A percentile compares a stretch with the other conserved stretches of the same genome.
phyloP scores from a whole-genome alignment of 805 yeast species.

The Nakazawaea wickerhamii region DNA sequence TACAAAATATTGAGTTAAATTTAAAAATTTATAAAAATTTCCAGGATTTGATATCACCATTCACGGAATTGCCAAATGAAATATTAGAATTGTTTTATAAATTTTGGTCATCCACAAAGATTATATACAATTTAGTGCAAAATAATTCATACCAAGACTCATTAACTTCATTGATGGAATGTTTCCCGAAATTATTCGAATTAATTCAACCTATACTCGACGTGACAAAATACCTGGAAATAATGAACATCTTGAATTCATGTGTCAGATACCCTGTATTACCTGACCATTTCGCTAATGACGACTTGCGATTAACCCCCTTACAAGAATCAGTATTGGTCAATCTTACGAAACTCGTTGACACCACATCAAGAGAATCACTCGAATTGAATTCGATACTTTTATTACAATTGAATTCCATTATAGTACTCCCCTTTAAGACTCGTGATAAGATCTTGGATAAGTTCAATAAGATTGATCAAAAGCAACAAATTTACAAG shows the following conservation, averaged over 20 bases:
- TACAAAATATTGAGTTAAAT: slow-evolving; percentile 44
- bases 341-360: slow-evolving; percentile 32
- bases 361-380: slow-evolving; percentile 18
- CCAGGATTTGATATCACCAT: slow-evolving; percentile 35
- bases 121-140: slow-evolving; percentile 37
- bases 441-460: slow-evolving; percentile 51
- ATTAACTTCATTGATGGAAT: slow-evolving; percentile 46
- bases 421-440: slow-evolving; percentile 56
- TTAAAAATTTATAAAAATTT: slow-evolving; percentile 51
- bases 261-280: slow-evolving; percentile 71
- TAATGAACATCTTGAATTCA: slow-evolving; percentile 56
- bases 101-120: slow-evolving; percentile 44
- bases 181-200: slow-evolving; percentile 45
- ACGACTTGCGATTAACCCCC: slow-evolving; percentile 50
- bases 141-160: slow-evolving; percentile 51
- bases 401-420: slow-evolving; percentile 47
- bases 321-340: slow-evolving; percentile 57
- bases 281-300: slow-evolving; percentile 46
- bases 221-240: slow-evolving; percentile 34
- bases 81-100: slow-evolving; percentile 36
- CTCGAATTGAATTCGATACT: slow-evolving; percentile 36
- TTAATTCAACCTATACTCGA: slow-evolving; percentile 29
- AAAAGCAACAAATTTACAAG: slow-evolving; percentile 24
- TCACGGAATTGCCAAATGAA: slow-evolving; percentile 22
- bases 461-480: slow-evolving; percentile 38